phyloP scores from a whole-genome alignment of 352 stramenopile genomes.

The Phytophthora colocasiae region DNA sequence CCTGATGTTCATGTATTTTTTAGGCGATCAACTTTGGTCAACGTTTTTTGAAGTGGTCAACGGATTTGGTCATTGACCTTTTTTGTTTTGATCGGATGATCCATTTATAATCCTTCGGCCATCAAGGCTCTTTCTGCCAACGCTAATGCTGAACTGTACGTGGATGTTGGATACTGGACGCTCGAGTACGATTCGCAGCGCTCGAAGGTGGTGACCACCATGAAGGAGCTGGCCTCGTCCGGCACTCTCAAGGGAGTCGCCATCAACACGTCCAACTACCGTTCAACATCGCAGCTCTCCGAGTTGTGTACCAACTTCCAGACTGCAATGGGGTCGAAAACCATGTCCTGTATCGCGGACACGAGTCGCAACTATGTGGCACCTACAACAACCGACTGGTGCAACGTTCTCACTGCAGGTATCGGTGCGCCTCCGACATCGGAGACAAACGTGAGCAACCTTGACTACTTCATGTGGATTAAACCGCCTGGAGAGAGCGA shows the following conservation, averaged over 20 bases:
- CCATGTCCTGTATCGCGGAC: constrained; percentile 50
- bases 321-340: constrained; percentile 33
- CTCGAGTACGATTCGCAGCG: constrained; percentile 36
- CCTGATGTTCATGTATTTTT: too few relatives aligned
- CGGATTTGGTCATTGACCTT: too few relatives aligned
- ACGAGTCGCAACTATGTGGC: constrained; percentile 47
- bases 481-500: constrained; percentile 77
- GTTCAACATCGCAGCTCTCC: constrained; percentile 40
- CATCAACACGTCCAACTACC: constrained; percentile 81
- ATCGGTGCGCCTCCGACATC: constrained; percentile 57
- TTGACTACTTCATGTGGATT: constrained; percentile 83
- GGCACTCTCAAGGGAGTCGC: constrained; percentile 52
- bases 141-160: constrained; percentile 65
- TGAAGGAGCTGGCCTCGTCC: constrained; percentile 46
- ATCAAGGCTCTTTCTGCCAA: constrained; percentile 54
- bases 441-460: constrained; percentile 49
- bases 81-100: too few relatives aligned
- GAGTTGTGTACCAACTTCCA: constrained; percentile 53
- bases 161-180: constrained; percentile 71
- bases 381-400: constrained; percentile 52
- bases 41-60: too few relatives aligned
- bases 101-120: too few relatives aligned
- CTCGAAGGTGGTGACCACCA: constrained; percentile 30
- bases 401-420: constrained; percentile 51
- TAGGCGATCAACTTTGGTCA: too few relatives aligned